Evolutionary conservation across 495 filamentous ascomycete genomes (phyloP).

Genomic region (Trichoderma gamsii): DNA sequence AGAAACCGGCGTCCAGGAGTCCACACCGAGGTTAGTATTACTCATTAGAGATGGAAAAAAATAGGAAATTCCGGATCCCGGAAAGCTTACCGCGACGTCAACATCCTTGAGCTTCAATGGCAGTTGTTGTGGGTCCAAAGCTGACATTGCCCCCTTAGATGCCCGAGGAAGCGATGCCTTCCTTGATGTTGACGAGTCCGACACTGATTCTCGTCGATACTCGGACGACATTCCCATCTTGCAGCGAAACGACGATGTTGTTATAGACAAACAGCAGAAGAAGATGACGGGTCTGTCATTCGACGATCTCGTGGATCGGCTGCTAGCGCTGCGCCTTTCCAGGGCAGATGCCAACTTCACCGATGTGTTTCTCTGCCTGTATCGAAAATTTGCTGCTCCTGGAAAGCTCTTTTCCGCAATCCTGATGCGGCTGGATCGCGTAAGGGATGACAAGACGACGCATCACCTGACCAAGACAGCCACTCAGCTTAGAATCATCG

Average conservation of each 20-base stretch:
- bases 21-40: slow-evolving; percentile 1
- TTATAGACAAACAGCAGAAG: slow-evolving; percentile 43
- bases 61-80: background rate
- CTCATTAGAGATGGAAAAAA: background rate
- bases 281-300: slow-evolving; percentile 63
- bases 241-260: slow-evolving; percentile 47
- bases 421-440: slow-evolving; percentile 63
- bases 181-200: slow-evolving; percentile 55
- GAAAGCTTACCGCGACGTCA: slow-evolving; percentile 17
- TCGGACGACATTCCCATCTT: slow-evolving; percentile 57
- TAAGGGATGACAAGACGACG: slow-evolving; percentile 54
- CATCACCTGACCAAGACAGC: slow-evolving; percentile 62
- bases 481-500: slow-evolving; percentile 75
- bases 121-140: slow-evolving; percentile 24
- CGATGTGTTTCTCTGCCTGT: slow-evolving; percentile 84
- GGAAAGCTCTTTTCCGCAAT: slow-evolving; percentile 67
- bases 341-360: slow-evolving; percentile 80
- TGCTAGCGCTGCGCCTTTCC: slow-evolving; percentile 74
- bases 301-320: slow-evolving; percentile 81
- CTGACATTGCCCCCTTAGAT: slow-evolving; percentile 6
- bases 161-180: slow-evolving; percentile 38
- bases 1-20: slow-evolving; percentile 22
- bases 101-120: slow-evolving; percentile 20
- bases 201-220: slow-evolving; percentile 46
- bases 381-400: slow-evolving; percentile 87